A percentile compares a stretch with the other conserved stretches of the same genome.
phyloP scores from a whole-genome alignment of 495 filamentous ascomycete genomes.

The Neurospora sp. region DNA sequence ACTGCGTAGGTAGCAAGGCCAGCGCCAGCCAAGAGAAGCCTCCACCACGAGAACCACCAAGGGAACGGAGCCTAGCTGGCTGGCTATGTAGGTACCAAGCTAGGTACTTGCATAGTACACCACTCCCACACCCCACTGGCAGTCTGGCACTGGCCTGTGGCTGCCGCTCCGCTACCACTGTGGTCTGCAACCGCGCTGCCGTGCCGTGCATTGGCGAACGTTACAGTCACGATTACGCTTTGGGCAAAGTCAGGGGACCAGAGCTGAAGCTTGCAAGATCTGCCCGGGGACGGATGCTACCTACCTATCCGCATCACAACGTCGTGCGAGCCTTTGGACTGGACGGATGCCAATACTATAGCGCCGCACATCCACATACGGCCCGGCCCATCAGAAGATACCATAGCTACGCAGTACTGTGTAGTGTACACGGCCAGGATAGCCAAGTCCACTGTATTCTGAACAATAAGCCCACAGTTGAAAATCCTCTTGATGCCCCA shows the following conservation, averaged over 20 bases:
- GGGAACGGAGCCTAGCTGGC: background rate
- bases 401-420: background rate
- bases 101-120: background rate
- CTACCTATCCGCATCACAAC: slow-evolving; percentile 8
- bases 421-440: background rate
- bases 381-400: background rate
- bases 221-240: slow-evolving; percentile 29
- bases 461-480: background rate
- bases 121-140: background rate
- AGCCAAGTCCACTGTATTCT: background rate
- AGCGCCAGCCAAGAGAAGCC: background rate
- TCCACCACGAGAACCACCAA: background rate
- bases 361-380: background rate
- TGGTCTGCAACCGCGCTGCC: slow-evolving; percentile 9
- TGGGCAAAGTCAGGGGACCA: slow-evolving; percentile 28
- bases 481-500: background rate
- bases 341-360: background rate
- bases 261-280: slow-evolving; percentile 22
- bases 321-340: background rate
- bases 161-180: slow-evolving; percentile 21
- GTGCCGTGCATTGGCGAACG: slow-evolving; percentile 23
- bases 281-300: slow-evolving; percentile 19
- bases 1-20: background rate
- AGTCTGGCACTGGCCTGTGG: slow-evolving; percentile 23
- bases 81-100: background rate